phyloP scores from a whole-genome alignment of 331 rosid genomes.

The Rhamnella rubrinervis region DNA sequence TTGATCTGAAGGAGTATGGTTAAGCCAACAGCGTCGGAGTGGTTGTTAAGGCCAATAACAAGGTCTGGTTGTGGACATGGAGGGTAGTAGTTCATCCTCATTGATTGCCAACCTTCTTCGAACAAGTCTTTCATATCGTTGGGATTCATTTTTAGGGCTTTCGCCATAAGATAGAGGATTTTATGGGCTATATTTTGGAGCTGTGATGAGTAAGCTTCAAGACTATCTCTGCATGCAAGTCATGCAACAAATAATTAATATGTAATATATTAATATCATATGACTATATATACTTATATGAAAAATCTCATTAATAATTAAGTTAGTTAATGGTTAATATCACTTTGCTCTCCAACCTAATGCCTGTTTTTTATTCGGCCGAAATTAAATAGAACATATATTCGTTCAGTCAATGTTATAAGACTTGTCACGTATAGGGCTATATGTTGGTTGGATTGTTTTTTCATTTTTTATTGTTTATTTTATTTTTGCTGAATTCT shows the following conservation, averaged over 20 bases:
- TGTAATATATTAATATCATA: too few relatives aligned
- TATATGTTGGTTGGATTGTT: too few relatives aligned
- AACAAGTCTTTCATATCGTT: constrained; percentile 35
- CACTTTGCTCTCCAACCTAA: too few relatives aligned
- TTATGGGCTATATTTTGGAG: constrained; percentile 23
- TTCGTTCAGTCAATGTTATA: too few relatives aligned
- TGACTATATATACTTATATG: neutral
- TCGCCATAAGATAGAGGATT: constrained; percentile 28
- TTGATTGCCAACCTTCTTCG: constrained; percentile 30
- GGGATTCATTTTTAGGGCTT: constrained; percentile 27
- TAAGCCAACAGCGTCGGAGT: constrained; percentile 40
- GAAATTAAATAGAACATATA: too few relatives aligned
- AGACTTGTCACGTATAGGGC: too few relatives aligned
- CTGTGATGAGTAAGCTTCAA: constrained; percentile 35
- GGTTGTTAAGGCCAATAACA: constrained; percentile 38
- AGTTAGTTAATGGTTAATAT: too few relatives aligned
- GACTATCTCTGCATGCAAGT: neutral
- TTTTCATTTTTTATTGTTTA: too few relatives aligned
- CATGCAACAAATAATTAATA: neutral
- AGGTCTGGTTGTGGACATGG: constrained; percentile 51
- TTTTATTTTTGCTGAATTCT: too few relatives aligned
- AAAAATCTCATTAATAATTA: neutral
- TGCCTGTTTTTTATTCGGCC: too few relatives aligned
- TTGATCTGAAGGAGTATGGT: constrained; percentile 50
- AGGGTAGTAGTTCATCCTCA: constrained; percentile 63